Evolutionary conservation across 1,139 yeast species (phyloP).

Genomic region (Geotrichum aggregatum): DNA sequence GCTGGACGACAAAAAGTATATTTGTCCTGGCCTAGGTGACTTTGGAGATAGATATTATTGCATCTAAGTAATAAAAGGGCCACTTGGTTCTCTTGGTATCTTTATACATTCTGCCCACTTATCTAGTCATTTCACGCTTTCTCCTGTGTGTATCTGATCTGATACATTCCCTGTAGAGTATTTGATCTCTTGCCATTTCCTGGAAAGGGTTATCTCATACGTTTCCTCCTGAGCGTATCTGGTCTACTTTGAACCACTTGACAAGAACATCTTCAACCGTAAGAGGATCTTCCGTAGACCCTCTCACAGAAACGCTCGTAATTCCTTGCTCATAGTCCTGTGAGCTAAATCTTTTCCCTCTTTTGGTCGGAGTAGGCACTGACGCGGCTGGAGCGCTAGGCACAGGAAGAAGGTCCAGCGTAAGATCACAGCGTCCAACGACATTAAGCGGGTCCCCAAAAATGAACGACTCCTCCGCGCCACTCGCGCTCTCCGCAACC

Average conservation of each 20-base stretch:
- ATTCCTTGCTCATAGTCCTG: slow-evolving; percentile 6
- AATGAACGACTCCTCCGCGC: background rate
- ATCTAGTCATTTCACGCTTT: too few relatives aligned
- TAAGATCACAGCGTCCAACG: background rate
- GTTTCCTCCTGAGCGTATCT: background rate
- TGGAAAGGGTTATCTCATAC: background rate
- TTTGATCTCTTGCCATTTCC: background rate
- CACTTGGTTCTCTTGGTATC: too few relatives aligned
- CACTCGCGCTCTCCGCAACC: slow-evolving; percentile 2
- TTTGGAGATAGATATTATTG: slow-evolving; percentile 97
- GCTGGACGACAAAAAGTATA: slow-evolving; percentile 76
- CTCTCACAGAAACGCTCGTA: slow-evolving; percentile 9
- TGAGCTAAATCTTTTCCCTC: background rate
- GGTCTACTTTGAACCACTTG: slow-evolving; percentile 4
- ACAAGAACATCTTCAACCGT: slow-evolving; percentile 1
- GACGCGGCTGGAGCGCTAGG: slow-evolving; percentile 6
- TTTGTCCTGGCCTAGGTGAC: slow-evolving; percentile 94
- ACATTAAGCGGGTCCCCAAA: slow-evolving; percentile 14
- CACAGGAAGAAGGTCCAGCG: slow-evolving; percentile 11
- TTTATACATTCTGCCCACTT: too few relatives aligned
- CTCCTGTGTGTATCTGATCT: too few relatives aligned
- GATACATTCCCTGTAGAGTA: too few relatives aligned
- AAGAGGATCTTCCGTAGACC: slow-evolving; percentile 12
- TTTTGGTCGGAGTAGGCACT: background rate
- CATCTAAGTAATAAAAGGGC: slow-evolving; percentile 55